Evolutionary conservation across 176 grass and related monocot genomes (phyloP).

Genomic region (Oryza rufipogon): DNA sequence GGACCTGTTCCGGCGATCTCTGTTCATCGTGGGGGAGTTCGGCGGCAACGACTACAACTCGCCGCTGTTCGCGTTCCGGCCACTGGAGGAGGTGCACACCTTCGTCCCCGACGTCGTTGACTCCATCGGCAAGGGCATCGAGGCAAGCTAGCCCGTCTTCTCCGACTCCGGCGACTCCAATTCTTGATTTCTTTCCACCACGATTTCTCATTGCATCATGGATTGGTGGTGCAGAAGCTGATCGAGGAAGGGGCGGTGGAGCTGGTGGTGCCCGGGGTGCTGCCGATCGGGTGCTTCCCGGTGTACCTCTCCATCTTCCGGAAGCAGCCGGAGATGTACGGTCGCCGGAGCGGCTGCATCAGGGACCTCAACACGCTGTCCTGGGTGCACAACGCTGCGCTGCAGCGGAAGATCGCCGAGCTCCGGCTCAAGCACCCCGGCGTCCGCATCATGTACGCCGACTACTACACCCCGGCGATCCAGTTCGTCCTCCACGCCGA

Average conservation of each 20-base stretch:
- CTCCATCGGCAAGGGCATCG: conserved; percentile 61
- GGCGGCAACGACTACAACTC: conserved; percentile 97
- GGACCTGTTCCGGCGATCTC: conserved; percentile 67
- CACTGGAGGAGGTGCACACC: conserved; percentile 59
- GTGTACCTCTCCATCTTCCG: conserved; percentile 77
- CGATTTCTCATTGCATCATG: background rate
- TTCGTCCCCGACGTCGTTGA: conserved; percentile 64
- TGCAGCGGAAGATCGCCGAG: conserved; percentile 55
- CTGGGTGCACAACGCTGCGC: conserved; percentile 73
- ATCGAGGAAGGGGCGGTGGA: conserved; percentile 79
- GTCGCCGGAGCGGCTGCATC: conserved; percentile 60
- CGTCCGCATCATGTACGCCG: conserved; percentile 81
- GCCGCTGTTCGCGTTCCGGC: conserved; percentile 70
- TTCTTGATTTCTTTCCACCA: background rate
- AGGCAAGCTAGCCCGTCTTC: conserved; percentile 34
- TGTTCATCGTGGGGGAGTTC: conserved; percentile 92
- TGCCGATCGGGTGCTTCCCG: conserved; percentile 84
- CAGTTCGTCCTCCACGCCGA: conserved; percentile 73
- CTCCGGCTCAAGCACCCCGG: conserved; percentile 60
- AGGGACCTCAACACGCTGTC: conserved; percentile 73
- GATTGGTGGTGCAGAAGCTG: conserved; percentile 51
- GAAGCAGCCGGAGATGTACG: conserved; percentile 51
- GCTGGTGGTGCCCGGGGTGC: conserved; percentile 81
- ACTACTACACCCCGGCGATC: conserved; percentile 77
- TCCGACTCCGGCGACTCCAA: background rate